Evolutionary conservation across 352 stramenopile species (phyloP).

Genomic region (Sclerospora graminicola): DNA sequence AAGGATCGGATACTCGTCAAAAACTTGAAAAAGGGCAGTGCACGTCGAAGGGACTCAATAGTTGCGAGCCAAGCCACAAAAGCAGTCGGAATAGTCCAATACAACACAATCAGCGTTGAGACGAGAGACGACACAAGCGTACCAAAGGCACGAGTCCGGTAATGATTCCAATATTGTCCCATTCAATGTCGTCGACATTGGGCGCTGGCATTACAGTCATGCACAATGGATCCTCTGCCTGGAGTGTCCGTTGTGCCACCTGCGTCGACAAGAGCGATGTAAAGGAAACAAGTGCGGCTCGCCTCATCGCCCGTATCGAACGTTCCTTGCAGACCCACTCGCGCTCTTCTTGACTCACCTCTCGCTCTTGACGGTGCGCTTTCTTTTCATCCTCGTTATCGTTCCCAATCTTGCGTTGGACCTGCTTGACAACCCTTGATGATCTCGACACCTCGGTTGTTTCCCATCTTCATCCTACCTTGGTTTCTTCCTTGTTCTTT

Average conservation of each 20-base stretch:
- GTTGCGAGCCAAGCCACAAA: slow-evolving; percentile 65
- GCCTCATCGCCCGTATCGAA: slow-evolving; percentile 55
- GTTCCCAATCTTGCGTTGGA: slow-evolving; percentile 12
- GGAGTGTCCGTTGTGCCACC: slow-evolving; percentile 55
- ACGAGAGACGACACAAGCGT: slow-evolving; percentile 43
- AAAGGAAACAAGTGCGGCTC: slow-evolving; percentile 70
- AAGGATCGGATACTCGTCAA: slow-evolving; percentile 50
- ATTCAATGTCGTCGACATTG: slow-evolving; percentile 58
- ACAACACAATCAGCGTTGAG: slow-evolving; percentile 60
- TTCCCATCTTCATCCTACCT: slow-evolving; percentile 12
- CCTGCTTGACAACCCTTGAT: slow-evolving; percentile 2
- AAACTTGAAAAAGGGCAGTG: slow-evolving; percentile 56
- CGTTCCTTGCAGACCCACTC: slow-evolving; percentile 32
- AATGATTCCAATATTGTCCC: slow-evolving; percentile 56
- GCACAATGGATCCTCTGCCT: slow-evolving; percentile 41
- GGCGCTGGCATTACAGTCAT: slow-evolving; percentile 46
- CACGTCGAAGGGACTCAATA: slow-evolving; percentile 49
- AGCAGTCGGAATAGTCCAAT: slow-evolving; percentile 76
- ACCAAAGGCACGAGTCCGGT: slow-evolving; percentile 36
- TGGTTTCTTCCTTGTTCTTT: slow-evolving; percentile 3
- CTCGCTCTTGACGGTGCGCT: slow-evolving; percentile 19
- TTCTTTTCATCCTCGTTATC: slow-evolving; percentile 22
- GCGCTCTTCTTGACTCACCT: slow-evolving; percentile 42
- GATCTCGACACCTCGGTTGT: slow-evolving; percentile 9
- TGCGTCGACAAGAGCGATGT: slow-evolving; percentile 61